These are phyloP conservation scores for Phytophthora niederhauseri DNA, from an alignment of 352 stramenopile species.

Conservation along the genomic window DNA sequence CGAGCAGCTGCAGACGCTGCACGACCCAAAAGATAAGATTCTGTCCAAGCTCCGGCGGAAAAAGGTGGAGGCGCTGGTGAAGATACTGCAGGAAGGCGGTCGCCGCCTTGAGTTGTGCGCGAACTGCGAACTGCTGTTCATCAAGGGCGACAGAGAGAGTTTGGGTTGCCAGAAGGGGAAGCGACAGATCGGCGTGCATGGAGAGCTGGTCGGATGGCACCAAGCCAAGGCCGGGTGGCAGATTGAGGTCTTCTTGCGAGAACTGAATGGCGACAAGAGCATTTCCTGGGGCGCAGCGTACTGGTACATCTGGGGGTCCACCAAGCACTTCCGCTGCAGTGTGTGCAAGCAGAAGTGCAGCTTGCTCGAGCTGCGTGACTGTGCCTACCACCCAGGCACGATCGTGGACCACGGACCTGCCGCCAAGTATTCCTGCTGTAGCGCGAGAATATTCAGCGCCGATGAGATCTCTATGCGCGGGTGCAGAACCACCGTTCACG, in stretches of 20 bases:
- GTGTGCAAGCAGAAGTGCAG: constrained; percentile 49
- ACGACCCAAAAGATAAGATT: constrained; percentile 90
- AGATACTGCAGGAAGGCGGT: constrained; percentile 35
- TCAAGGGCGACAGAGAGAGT: constrained; percentile 26
- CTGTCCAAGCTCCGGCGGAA: constrained; percentile 85
- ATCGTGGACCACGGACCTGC: constrained; percentile 44
- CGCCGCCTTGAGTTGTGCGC: constrained; percentile 42
- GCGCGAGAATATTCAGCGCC: constrained; percentile 47
- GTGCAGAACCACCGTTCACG: constrained; percentile 53
- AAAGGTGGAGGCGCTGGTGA: constrained; percentile 73
- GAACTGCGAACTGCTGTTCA: constrained; percentile 55
- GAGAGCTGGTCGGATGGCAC: constrained; percentile 57
- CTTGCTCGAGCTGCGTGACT: constrained; percentile 49
- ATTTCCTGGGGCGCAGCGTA: constrained; percentile 74
- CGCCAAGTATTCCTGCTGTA: constrained; percentile 63
- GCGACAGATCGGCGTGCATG: constrained; percentile 47
- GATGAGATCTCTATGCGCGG: constrained; percentile 50
- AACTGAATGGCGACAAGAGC: constrained; percentile 42
- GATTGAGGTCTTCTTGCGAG: constrained; percentile 48
- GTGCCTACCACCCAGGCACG: constrained; percentile 52
- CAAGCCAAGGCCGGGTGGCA: constrained; percentile 51
- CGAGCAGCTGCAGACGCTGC: constrained; percentile 64
- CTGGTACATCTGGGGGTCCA: constrained; percentile 85
- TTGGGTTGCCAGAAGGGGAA: constrained; percentile 45
- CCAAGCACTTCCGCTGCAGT: constrained; percentile 57